Evolutionary conservation across 2,329 filamentous ascomycete genomes (phyloP).

Genomic region (Hypoxylon sp.): DNA sequence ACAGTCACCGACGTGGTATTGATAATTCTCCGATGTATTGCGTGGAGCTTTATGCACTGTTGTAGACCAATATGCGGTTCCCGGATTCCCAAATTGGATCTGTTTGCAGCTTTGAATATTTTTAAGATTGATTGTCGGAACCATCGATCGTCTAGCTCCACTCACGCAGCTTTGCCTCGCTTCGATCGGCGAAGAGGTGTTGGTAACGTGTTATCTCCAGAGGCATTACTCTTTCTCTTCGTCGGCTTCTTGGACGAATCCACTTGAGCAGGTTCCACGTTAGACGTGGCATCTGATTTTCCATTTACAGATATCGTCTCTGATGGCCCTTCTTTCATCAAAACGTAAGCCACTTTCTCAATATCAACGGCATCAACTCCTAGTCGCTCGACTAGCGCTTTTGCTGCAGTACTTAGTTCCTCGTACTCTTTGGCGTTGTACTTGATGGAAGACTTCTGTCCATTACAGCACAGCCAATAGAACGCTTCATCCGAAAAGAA

Average conservation of each 20-base stretch:
- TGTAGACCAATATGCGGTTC: slow-evolving; percentile 36
- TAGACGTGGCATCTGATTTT: slow-evolving; percentile 20
- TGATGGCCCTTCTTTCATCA: slow-evolving; percentile 62
- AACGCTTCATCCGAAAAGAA: slow-evolving; percentile 88
- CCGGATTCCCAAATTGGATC: slow-evolving; percentile 44
- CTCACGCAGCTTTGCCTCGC: slow-evolving; percentile 45
- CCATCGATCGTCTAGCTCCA: slow-evolving; percentile 25
- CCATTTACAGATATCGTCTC: slow-evolving; percentile 19
- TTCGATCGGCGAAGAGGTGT: slow-evolving; percentile 47
- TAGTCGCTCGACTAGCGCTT: slow-evolving; percentile 62
- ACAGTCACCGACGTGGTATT: slow-evolving; percentile 46
- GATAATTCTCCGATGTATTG: slow-evolving; percentile 34
- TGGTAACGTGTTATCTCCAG: slow-evolving; percentile 36
- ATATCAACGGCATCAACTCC: slow-evolving; percentile 70
- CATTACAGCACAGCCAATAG: slow-evolving; percentile 75
- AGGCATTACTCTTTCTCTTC: slow-evolving; percentile 44
- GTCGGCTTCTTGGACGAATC: slow-evolving; percentile 23
- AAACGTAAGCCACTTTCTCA: slow-evolving; percentile 78
- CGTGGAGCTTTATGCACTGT: slow-evolving; percentile 21
- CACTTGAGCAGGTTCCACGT: slow-evolving; percentile 29
- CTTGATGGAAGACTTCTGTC: slow-evolving; percentile 68
- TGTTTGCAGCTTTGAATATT: slow-evolving; percentile 25
- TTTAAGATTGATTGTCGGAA: slow-evolving; percentile 14
- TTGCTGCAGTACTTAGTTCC: slow-evolving; percentile 62
- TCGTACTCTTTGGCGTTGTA: slow-evolving; percentile 79